A percentile compares a stretch with the other conserved stretches of the same genome.
phyloP scores from a whole-genome alignment of 1,284 basidiomycete genomes.

The Butyriboletus appendiculatus region DNA sequence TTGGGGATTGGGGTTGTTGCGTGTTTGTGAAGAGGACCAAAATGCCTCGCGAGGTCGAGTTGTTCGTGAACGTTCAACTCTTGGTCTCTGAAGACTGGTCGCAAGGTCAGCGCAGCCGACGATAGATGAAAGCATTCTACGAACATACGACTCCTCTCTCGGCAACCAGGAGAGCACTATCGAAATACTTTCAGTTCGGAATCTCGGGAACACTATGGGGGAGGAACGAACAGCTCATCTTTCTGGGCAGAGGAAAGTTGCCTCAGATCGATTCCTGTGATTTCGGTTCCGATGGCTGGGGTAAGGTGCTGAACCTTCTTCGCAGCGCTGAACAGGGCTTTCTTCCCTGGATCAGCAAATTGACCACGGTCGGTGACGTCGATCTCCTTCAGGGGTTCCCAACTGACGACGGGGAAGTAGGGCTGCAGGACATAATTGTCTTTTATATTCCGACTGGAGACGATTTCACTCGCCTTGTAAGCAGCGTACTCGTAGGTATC shows the following conservation, averaged over 20 bases:
- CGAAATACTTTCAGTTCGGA: neutral
- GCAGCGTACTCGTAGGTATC: conserved; percentile 56
- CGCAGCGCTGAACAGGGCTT: conserved; percentile 55
- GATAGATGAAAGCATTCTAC: conserved; percentile 24
- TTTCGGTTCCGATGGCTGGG: conserved; percentile 65
- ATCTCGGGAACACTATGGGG: neutral
- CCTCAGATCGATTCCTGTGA: conserved; percentile 62
- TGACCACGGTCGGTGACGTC: conserved; percentile 64
- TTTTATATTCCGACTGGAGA: neutral
- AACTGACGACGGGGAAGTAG: conserved; percentile 60
- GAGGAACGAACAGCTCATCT: conserved; percentile 57
- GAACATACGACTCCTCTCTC: conserved; percentile 71
- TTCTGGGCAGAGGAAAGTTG: conserved; percentile 61
- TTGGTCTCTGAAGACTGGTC: conserved; percentile 70
- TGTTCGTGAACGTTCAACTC: conserved; percentile 70
- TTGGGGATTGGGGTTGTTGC: conserved; percentile 77
- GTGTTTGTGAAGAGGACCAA: conserved; percentile 81
- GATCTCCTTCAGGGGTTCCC: conserved; percentile 63
- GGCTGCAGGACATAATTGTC: conserved; percentile 45
- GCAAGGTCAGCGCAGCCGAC: conserved; percentile 15
- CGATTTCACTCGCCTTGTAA: conserved; percentile 52
- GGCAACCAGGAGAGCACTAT: conserved; percentile 64
- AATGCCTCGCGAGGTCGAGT: conserved; percentile 71
- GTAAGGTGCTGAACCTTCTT: conserved; percentile 61
- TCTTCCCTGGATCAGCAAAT: conserved; percentile 61